Percentiles rank a stretch among this genome's conserved stretches.
These are phyloP conservation scores for Pseudopithomyces chartarum DNA, from an alignment of 2,329 filamentous ascomycete genomes.

Conservation along the genomic window DNA sequence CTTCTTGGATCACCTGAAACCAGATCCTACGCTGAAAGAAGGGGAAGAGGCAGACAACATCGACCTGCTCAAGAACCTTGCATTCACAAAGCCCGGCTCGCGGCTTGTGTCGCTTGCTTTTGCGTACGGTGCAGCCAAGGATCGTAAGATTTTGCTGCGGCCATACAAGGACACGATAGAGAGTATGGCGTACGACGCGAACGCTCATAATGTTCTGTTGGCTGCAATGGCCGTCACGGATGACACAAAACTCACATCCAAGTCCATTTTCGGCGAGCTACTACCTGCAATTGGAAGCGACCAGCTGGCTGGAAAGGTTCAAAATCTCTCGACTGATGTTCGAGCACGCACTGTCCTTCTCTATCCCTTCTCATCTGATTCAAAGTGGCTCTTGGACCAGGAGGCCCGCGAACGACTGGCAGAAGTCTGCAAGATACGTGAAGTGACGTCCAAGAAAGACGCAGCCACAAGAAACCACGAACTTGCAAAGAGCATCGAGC, in stretches of 20 bases:
- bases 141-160: conserved; percentile 85
- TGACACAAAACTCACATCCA: conserved; percentile 86
- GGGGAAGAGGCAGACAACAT: conserved; percentile 56
- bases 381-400: conserved; percentile 65
- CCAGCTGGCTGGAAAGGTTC: conserved; percentile 65
- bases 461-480: conserved; percentile 75
- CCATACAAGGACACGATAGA: conserved; percentile 90
- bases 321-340: conserved; percentile 68
- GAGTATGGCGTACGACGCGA: conserved; percentile 77
- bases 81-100: conserved; percentile 89
- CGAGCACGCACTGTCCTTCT: conserved; percentile 71
- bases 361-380: conserved; percentile 74
- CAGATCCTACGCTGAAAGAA: conserved; percentile 73
- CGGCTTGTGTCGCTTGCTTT: conserved; percentile 80
- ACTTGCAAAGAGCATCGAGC: conserved; percentile 74
- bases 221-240: conserved; percentile 90
- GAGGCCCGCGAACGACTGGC: conserved; percentile 72
- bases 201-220: conserved; percentile 82
- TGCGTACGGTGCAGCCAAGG: conserved; percentile 86
- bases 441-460: conserved; percentile 91
- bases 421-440: conserved; percentile 79
- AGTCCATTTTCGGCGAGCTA: conserved; percentile 85
- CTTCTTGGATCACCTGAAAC: conserved; percentile 88
- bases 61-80: conserved; percentile 91
- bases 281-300: conserved; percentile 57